Evolutionary conservation across 345 rosid species (phyloP).

Genomic region (Rhodamnia argentea): DNA sequence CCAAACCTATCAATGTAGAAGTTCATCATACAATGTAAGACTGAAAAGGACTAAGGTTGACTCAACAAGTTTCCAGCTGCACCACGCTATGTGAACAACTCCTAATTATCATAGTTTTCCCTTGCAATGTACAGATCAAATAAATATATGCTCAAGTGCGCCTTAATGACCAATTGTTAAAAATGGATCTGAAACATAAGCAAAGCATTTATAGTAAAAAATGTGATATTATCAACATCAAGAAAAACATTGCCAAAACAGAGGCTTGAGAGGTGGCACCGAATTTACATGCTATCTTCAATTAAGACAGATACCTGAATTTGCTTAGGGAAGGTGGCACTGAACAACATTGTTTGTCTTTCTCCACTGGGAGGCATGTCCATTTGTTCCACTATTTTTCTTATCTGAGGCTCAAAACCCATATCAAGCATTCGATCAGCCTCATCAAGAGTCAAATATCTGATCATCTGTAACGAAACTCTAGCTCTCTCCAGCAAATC

Average conservation of each 20-base stretch:
- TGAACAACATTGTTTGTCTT: constrained; percentile 90
- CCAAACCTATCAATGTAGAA: neutral
- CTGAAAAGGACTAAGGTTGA: neutral
- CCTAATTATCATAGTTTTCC: neutral
- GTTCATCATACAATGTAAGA: neutral
- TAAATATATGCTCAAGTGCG: neutral
- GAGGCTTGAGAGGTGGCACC: neutral
- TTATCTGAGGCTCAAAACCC: constrained; percentile 99
- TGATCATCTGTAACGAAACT: constrained; percentile 89
- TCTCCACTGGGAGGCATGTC: constrained; percentile 90
- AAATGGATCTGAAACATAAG: neutral
- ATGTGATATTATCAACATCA: neutral
- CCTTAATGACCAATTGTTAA: neutral
- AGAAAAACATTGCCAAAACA: neutral
- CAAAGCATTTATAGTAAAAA: neutral
- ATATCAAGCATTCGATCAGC: constrained; percentile 99
- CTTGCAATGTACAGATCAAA: neutral
- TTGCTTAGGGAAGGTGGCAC: constrained; percentile 97
- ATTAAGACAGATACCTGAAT: constrained; percentile 54
- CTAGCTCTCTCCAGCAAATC: constrained; percentile 94
- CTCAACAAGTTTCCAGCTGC: neutral
- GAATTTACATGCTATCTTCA: neutral
- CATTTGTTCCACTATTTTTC: constrained; percentile 93
- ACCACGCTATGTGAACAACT: neutral
- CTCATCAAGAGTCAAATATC: constrained; percentile 87